Base-by-base conservation (phyloP, 2,329 filamentous ascomycete species). In the Daldinia sp. region DNA sequence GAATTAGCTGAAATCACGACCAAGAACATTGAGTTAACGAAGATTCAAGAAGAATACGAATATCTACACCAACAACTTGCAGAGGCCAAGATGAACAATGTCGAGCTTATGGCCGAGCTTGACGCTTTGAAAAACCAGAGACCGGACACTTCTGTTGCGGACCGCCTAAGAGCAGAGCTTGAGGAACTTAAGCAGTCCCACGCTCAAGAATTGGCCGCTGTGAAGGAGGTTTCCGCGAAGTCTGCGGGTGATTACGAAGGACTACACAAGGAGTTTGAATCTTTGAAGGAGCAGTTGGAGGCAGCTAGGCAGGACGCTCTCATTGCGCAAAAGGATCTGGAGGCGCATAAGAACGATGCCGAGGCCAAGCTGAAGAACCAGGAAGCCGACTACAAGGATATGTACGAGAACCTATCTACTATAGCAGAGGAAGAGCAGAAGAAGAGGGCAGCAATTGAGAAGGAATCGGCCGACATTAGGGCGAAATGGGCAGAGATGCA, bases 321-420 rank as follows among this genome's bases (percentile, higher is more conserved):
- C 34, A 73, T 84, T 56, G 74, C 78, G 1, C 77, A 82, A 63
- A 84, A 85, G 73, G 84, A 87, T 52, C 77, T 87, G 0, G 82
- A 85, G 64, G 80, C 83, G 6, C 77, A 82, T 68, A 81, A 79
- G 74, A 77, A 81, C 19, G 82, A 85, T 69, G 79, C 81, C 2
- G 81, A 83, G 9, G 80, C 81, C 9, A 82, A 81, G 72, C 71
- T 78, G 53, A 86, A 86, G 81, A 85, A 81, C n/a, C 79, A 83
- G 47, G 79, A 81, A 73, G 79, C 82, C n/a, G 85, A 88, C 73
- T 88, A 87, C 75, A 82, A 84, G 71, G 85, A 88, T 66, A 83
- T 89, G 78, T 84, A 86, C 71, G 85, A 89, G 52, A 86, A 83
- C 63, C 81, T 89, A 79, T 87, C 83, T 3, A 76, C 83, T 68